Evolutionary conservation across 2,329 filamentous ascomycete genomes (phyloP).

Genomic region (Pseudogymnoascus sp.): DNA sequence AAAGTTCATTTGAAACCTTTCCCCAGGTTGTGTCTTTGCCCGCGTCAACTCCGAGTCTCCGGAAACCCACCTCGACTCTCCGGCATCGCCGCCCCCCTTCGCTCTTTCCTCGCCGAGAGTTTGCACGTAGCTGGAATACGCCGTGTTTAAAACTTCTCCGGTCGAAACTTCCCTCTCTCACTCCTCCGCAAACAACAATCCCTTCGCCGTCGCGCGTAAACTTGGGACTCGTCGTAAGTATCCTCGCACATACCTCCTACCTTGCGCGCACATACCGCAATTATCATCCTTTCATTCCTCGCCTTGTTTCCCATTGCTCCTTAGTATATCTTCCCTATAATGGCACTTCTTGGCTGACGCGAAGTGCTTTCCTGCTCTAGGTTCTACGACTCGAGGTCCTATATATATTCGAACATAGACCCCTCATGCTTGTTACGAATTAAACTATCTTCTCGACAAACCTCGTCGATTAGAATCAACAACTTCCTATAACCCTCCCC

Average conservation of each 20-base stretch:
- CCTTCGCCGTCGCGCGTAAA: not conserved
- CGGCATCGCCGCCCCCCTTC: constrained; percentile 9
- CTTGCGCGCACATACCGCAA: not conserved
- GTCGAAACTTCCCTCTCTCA: constrained; percentile 1
- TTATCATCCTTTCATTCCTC: constrained; percentile 5
- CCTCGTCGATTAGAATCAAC: constrained; percentile 16
- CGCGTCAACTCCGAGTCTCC: not conserved
- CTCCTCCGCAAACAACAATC: constrained; percentile 3
- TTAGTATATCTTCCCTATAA: not conserved
- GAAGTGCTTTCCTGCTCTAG: constrained; percentile 9
- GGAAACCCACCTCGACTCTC: not conserved
- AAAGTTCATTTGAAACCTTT: constrained; percentile 23
- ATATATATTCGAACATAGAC: constrained; percentile 14
- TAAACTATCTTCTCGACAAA: constrained; percentile 16
- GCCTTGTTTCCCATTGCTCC: not conserved
- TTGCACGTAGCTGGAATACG: constrained; percentile 25
- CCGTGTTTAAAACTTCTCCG: constrained; percentile 18
- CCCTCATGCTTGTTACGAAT: constrained; percentile 19
- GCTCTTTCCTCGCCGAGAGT: constrained; percentile 13
- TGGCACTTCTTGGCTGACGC: constrained; percentile 4
- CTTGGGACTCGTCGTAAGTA: constrained; percentile 6
- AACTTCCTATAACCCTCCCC: constrained; percentile 12
- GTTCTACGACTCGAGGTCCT: constrained; percentile 19
- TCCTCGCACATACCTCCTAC: constrained; percentile 7
- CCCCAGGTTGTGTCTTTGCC: constrained; percentile 11